Evolutionary conservation across 1,139 yeast species (phyloP), one percentile per base, ranked within the genome.

Genomic region (Sugiyamaella xylanicola): DNA sequence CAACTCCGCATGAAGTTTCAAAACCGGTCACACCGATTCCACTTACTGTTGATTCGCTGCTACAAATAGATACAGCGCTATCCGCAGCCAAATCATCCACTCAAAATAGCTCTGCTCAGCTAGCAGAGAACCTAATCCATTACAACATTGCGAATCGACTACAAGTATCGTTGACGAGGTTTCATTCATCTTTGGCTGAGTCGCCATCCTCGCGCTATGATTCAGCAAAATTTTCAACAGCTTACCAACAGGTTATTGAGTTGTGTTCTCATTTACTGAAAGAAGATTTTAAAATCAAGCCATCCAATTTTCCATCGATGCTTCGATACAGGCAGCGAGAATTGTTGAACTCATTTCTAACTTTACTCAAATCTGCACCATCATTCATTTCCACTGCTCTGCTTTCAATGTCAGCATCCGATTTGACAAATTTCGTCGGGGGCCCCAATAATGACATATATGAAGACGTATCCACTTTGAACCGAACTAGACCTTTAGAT

Each of bases 311-410:
- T 52, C 58, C 61, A 52, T 49, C 63, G 20, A 47, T 46, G 48
- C 60, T 60, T 37, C 57, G 52, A 51, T 59, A 61, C 16, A 66
- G 66, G 13, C 68, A 65, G 48, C 60, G 71, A 5, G 67, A 65
- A 47, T 59, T 69, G 15, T 57, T 72, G 42, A 68, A 63, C 58
- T 68, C 73, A 5, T 71, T 71, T 55, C 53, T 72, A 47, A 66
- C 72, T 4, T 58, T 72, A 35, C 60, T 71, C 21, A 66, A 72
- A 46, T 65, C 74, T 1, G 68, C 74, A 1, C 75, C 75, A 0
- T 68, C 68, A 15, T 72, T 72, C 47, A 61, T 72, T 9, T 68
- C 72, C 35, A 63, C 71, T 11, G 66, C 71, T 1, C 56, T 70
- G n/a, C 55, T 65, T 7, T 62, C 67, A 16, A 58, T 72, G 64